phyloP scores from a whole-genome alignment of 179 eudicot genomes.

The Carnegiea gigantea region DNA sequence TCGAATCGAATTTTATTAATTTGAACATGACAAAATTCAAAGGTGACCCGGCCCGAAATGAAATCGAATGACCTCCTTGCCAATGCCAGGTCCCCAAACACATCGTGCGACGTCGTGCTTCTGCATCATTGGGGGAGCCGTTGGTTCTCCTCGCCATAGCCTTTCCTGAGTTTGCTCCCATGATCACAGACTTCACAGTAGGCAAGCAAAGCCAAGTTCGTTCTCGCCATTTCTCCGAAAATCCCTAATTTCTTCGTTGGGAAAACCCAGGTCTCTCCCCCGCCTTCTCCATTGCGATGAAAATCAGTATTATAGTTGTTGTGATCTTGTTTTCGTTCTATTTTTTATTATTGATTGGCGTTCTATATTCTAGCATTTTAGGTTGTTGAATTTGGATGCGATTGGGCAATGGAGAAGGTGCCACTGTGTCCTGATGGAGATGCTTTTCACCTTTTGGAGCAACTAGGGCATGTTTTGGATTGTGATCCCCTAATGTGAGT shows the following conservation, averaged over 20 bases:
- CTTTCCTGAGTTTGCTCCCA: no score
- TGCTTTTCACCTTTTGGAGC: slow-evolving; percentile 26
- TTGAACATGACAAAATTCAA: no score
- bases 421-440: slow-evolving; percentile 24
- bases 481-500: slow-evolving; percentile 42
- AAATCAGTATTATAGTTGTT: not conserved
- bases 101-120: no score
- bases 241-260: not conserved
- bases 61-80: no score
- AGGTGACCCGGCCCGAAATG: no score
- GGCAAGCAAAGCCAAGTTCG: not conserved
- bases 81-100: no score
- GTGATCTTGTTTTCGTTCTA: not conserved
- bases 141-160: no score
- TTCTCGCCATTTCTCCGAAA: not conserved
- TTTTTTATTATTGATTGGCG: not conserved
- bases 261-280: not conserved
- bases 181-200: no score
- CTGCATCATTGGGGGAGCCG: no score
- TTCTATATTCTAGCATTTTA: not conserved
- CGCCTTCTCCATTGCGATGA: not conserved
- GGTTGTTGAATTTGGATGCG: not conserved
- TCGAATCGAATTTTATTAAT: no score
- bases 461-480: slow-evolving; percentile 25
- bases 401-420: slow-evolving; percentile 1